Conservation (phyloP, 23 red algal species). For the Gracilaria vermiculophylla region DNA sequence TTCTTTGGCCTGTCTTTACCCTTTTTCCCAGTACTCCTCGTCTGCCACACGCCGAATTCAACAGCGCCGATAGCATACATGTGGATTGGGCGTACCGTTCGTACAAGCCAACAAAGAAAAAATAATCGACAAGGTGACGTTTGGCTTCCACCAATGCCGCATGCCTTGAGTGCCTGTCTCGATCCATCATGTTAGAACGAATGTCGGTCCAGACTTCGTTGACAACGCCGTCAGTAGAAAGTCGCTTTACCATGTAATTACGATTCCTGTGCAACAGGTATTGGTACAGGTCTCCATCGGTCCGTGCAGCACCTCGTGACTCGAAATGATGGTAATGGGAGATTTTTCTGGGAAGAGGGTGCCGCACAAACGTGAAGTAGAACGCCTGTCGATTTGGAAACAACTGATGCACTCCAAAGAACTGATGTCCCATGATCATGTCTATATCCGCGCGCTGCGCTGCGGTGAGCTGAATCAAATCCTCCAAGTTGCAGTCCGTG, state of each 20-base stretch:
- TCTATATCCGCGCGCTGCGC: conserved; percentile 4
- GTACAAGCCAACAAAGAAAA: conserved; percentile 76
- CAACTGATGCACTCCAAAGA: conserved; percentile 33
- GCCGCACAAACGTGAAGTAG: conserved; percentile 72
- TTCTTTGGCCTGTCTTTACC: not conserved
- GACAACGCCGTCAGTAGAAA: conserved; percentile 14
- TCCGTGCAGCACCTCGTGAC: not conserved
- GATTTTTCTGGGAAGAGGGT: conserved; percentile 59
- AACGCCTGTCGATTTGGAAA: conserved; percentile 45
- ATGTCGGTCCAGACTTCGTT: conserved; percentile 35
- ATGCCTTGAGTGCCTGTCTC: not conserved
- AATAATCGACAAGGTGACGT: conserved; percentile 16
- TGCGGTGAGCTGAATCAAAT: not conserved
- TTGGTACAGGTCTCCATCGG: not conserved
- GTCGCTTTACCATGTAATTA: conserved; percentile 79
- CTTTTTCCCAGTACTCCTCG: conserved; percentile 1
- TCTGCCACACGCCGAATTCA: conserved; percentile 55
- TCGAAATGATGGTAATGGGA: conserved; percentile 81
- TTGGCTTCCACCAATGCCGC: conserved; percentile 47
- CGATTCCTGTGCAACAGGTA: conserved; percentile 62
- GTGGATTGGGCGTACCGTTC: conserved; percentile 55
- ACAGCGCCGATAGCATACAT: conserved; percentile 51
- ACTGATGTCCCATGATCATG: conserved; percentile 76
- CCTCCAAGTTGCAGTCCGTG: conserved; percentile 64
- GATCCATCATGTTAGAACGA: conserved; percentile 41